Percentiles rank a stretch among this genome's conserved stretches.
These are phyloP conservation scores for Colletotrichum karsti DNA, from an alignment of 2,329 filamentous ascomycete species.

Conservation along the genomic window DNA sequence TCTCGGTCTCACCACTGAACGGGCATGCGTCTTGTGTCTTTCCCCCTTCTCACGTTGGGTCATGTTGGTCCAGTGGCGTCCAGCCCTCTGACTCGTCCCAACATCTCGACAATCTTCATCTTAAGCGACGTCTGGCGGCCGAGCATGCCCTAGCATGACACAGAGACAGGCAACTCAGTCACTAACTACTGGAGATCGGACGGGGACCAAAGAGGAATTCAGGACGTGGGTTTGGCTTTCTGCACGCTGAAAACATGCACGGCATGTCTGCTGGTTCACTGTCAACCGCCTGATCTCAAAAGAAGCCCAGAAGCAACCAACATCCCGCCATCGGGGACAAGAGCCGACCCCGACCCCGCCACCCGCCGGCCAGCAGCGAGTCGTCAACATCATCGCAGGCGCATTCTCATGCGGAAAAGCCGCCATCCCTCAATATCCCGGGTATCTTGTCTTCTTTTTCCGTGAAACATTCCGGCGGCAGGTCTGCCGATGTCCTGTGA, in stretches of 20 bases:
- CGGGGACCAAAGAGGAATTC: neutral
- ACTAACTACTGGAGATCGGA: neutral
- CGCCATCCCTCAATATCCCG: neutral
- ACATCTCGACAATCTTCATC: neutral
- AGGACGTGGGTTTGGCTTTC: neutral
- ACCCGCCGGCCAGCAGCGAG: neutral
- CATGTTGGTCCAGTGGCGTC: neutral
- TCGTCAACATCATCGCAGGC: neutral
- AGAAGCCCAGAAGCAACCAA: neutral
- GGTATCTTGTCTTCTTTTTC: neutral
- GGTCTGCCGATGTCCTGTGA: neutral
- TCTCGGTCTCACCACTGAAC: constrained; percentile 3
- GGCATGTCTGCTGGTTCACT: neutral
- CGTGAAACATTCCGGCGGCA: neutral
- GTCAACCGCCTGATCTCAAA: neutral
- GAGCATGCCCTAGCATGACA: neutral
- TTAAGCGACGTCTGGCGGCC: neutral
- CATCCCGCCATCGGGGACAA: neutral
- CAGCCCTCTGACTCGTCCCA: constrained; percentile 17
- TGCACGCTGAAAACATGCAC: neutral
- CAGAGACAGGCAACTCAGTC: neutral
- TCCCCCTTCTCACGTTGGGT: neutral
- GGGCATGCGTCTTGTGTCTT: neutral
- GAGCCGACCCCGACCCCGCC: neutral
- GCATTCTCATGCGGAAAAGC: neutral